Base-by-base conservation (phyloP, 2,329 filamentous ascomycete species). In the Fusarium nelsonii region DNA sequence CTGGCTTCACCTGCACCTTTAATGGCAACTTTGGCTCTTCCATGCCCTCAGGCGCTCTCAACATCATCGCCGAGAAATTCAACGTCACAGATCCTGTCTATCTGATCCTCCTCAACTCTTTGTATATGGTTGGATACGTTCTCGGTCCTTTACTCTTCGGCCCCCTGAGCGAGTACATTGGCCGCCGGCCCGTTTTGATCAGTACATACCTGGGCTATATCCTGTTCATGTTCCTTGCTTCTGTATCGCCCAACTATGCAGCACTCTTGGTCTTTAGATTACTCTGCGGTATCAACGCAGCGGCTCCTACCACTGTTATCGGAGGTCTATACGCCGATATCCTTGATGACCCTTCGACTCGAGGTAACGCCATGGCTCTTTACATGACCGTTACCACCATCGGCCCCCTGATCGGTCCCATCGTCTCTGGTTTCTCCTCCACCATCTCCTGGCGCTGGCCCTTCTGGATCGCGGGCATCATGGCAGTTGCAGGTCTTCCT, bases 341-440 rank as follows among this genome's bases (percentile, higher is more conserved):
- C 26, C 56, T 79, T 15, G 74, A 79, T 54, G 52, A 76, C 12
- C 77, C 78, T 2, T 74, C 77, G 2, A 68, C 69, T 4, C 70
- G 78, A 20, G 78, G 78, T 26, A 75, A 73, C 11, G 78, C 78
- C 30, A 73, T 79, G 33, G 74, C 77, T 11, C 62, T 78, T 4
- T 79, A 79, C 73, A 79, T 79, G 77, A 71, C 70, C 8, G 68
- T 79, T 40, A 79, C 78, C 9, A 78, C 73, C 3, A 58, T 73
- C 6, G 77, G 75, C 0, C 77, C 77, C 7, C 80, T 85, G 1
- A 73, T 87, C 2, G 85, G 85, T 0, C 84, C 85, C 2, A 81
- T 87, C 14, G 80, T 85, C 20, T 84, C 84, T 15, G 84, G 84
- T 0, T 86, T 86, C 70, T 70, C 85, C 0, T 78, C 85, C 5